Conservation (phyloP, 1,284 basidiomycete species). For the Binderoboletus segoi region DNA sequence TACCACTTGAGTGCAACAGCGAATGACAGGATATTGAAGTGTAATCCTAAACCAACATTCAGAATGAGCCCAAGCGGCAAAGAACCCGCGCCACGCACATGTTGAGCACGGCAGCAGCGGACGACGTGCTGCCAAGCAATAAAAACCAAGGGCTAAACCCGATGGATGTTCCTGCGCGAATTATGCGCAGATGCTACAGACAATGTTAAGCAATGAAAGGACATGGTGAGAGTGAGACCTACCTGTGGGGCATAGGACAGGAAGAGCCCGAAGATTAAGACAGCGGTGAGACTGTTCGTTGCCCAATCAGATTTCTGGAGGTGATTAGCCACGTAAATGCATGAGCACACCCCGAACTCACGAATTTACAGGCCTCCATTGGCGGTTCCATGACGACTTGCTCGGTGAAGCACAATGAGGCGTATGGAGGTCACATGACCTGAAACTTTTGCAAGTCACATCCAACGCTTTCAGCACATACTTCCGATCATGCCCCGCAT, state of each 20-base stretch:
- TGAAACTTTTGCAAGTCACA: too few species aligned
- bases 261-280: slow-evolving; percentile 80
- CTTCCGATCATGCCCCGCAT: slow-evolving; percentile 10
- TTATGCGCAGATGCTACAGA: slow-evolving; percentile 71
- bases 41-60: slow-evolving; percentile 55
- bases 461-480: slow-evolving; percentile 2
- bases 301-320: slow-evolving; percentile 76
- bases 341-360: slow-evolving; percentile 6
- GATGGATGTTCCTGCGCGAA: slow-evolving; percentile 75
- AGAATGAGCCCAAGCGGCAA: neutral
- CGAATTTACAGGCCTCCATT: slow-evolving; percentile 16
- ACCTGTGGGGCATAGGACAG: slow-evolving; percentile 91
- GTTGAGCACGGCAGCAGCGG: slow-evolving; percentile 80
- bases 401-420: too few species aligned
- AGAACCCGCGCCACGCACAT: slow-evolving; percentile 49
- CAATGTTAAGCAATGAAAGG: neutral
- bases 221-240: slow-evolving; percentile 17
- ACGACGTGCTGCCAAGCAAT: slow-evolving; percentile 88
- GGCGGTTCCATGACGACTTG: slow-evolving; percentile 4
- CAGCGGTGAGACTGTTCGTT: slow-evolving; percentile 70
- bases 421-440: too few species aligned
- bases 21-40: slow-evolving; percentile 86
- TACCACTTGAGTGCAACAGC: slow-evolving; percentile 80
- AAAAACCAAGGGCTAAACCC: slow-evolving; percentile 94
- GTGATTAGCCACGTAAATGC: neutral